These are phyloP conservation scores for Botrytis tulipae DNA, from an alignment of 2,329 filamentous ascomycete species.

Conservation along the genomic window DNA sequence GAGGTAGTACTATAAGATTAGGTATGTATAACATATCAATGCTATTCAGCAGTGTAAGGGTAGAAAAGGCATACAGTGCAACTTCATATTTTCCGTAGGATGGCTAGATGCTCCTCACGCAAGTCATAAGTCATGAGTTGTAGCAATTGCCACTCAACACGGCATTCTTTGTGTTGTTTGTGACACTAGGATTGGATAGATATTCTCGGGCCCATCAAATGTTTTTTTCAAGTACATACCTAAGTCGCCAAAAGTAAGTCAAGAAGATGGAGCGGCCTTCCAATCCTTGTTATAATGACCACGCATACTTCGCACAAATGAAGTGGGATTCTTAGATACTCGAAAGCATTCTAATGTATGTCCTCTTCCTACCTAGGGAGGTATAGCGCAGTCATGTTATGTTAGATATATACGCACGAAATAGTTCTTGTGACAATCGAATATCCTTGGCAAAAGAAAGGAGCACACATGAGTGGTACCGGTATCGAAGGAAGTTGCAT, in stretches of 20 bases:
- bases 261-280: background rate
- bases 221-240: background rate
- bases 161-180: slow-evolving; percentile 5
- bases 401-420: background rate
- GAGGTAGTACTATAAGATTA: slow-evolving; percentile 7
- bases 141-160: slow-evolving; percentile 8
- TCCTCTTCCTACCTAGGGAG: background rate
- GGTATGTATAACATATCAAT: slow-evolving; percentile 13
- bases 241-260: background rate
- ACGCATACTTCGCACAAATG: background rate
- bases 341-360: background rate
- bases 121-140: slow-evolving; percentile 3
- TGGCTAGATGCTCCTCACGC: background rate
- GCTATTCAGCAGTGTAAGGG: slow-evolving; percentile 3
- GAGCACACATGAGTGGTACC: background rate
- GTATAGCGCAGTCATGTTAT: background rate
- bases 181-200: slow-evolving; percentile 4
- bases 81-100: background rate
- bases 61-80: background rate
- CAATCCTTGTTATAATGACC: background rate
- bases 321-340: background rate
- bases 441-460: background rate
- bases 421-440: slow-evolving; percentile 10
- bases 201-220: background rate
- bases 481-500: background rate